Evolutionary conservation across 257 asterid species (phyloP), one percentile per base, ranked within the genome.

Genomic region (Solanum raphanifolium): DNA sequence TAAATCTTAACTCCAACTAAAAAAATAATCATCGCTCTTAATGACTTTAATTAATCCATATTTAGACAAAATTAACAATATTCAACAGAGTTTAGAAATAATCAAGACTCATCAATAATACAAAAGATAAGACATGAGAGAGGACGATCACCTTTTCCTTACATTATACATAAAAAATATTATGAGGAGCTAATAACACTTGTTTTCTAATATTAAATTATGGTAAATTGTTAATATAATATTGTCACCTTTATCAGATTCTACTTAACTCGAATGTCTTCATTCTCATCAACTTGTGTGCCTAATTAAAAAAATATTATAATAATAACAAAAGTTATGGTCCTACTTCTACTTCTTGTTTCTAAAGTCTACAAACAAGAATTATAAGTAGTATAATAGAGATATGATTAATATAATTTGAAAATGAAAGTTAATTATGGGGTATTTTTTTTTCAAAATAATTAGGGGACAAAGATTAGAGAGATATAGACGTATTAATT

Each of bases 231-330:
- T 55, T 55, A 18, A 27, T 46, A 52, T 48, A 41, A 23, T 52
- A 87, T 90, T 91, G 92, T 92, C 92, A 76, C 74, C 71, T 91
- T 88, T 88, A 46, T 13, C 90, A 90, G 91, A 91, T 92, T 94
- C 93, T 92, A 90, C 95, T 90, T 88, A 92, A 92, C 84, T 86
- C 91, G 93, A 88, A 89, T 94, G 97, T 95, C 96, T 88, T 92
- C 92, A 89, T 92, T 89, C 92, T 88, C 97, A 90, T 91, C 98
- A 91, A 92, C 93, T 92, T 90, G 94, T 43, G 18, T 69, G 34
- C 31, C 27, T 74, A 84, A 75, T 55, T 86, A 36, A 58, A 35
- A 85, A 73, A 27, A 38, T 75, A 27, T 23, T 29, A 46, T 48
- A 29, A 5, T 48, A 43, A 2, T 82, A 29, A 38, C 20, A 62